Percentiles rank a stretch among this genome's conserved stretches.
phyloP scores from a whole-genome alignment of 2,329 filamentous ascomycete genomes.

The Rhynchosporium agropyri region DNA sequence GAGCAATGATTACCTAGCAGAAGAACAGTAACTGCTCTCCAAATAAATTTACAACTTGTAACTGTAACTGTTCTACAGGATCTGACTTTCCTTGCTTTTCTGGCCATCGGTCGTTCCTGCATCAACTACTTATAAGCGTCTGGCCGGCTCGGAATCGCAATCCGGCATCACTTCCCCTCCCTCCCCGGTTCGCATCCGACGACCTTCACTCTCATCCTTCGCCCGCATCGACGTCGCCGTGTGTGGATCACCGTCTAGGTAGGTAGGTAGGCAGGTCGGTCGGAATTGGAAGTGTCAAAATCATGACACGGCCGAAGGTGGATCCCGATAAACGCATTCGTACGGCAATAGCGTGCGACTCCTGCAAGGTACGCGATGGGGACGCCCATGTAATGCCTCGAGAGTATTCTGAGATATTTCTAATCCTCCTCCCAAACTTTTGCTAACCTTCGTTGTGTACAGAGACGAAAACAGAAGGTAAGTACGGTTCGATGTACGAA shows the following conservation, averaged over 20 bases:
- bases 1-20: no score
- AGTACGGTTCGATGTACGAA: slow-evolving; percentile 10
- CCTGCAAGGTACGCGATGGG: slow-evolving; percentile 28
- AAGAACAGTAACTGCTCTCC: no score
- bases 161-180: neutral
- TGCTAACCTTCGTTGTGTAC: no score
- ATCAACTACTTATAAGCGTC: neutral
- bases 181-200: slow-evolving; percentile 1
- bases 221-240: slow-evolving; percentile 1
- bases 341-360: slow-evolving; percentile 36
- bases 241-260: no score
- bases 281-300: neutral
- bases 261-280: no score
- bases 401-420: no score
- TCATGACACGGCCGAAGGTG: slow-evolving; percentile 34
- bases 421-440: no score
- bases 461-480: slow-evolving; percentile 37
- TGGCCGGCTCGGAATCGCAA: neutral
- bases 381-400: no score
- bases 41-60: neutral
- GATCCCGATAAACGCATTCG: slow-evolving; percentile 37
- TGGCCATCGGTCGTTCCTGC: neutral
- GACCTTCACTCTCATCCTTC: neutral
- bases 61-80: neutral
- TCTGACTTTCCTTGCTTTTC: neutral